Evolutionary conservation across 768 basidiomycete species (phyloP), one percentile per base, ranked within the genome.

Genomic region (Russula virescens): DNA sequence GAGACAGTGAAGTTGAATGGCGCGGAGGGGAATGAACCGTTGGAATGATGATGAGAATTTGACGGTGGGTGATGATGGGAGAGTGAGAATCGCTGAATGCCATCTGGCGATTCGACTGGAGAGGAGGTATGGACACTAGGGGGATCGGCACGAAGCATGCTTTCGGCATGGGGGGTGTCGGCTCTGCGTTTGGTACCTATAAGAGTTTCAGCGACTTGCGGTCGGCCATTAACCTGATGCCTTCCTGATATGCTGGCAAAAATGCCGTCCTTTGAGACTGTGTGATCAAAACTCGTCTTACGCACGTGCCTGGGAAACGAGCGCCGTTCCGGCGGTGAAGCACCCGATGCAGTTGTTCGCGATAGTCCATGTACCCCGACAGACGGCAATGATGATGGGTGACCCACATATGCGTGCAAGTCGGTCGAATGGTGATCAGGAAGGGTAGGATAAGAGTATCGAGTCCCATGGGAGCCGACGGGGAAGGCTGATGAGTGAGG

Each of bases 281-380:
- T 94, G 74, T 94, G 94, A 73, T 97, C 94, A 73, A 94, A 96
- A 74, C 91, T 94, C 50, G 94, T 92, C 79, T 97, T 97, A 64
- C 94, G 84, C 62, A 93, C 91, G 73, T 89, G 88, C 63, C 88
- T 83, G 56, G 94, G 91, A 71, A 94, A 91, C 34, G 80, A 74
- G 65, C 80, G 84, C 67, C 79, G 70, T 64, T 75, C 75, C 55
- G 73, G 69, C 62, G 75, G 69, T 14, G 67, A 66, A 26, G 69
- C 67, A 46, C 63, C 69, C 50, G 71, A 68, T 42, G 67, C 52
- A 58, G 70, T 76, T 61, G 75, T 56, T 68, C 78, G 75, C 60
- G 77, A 70, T 61, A 80, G 74, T 54, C 86, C 85, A 74, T 88
- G 84, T 46, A 87, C 71, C 62, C 89, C 88, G 62, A 81, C 76